A percentile compares a stretch with the other conserved stretches of the same genome.
Conservation (phyloP, 768 basidiomycete genomes). For the Lactifluus pinguis region DNA sequence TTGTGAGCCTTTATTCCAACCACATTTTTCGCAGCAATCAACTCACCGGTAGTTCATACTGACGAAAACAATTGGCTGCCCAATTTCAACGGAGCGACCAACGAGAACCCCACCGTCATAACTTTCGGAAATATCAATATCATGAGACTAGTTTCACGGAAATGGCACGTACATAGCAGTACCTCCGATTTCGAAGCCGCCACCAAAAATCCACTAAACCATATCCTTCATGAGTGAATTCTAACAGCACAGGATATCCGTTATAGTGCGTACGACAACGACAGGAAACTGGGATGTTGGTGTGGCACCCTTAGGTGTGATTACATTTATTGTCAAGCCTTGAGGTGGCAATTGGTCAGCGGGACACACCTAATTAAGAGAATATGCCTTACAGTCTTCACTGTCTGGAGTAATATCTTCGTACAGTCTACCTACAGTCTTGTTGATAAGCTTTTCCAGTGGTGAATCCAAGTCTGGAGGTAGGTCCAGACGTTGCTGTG, state of each 20-base stretch:
- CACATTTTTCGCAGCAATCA: neutral
- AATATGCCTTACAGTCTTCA: slow-evolving; percentile 21
- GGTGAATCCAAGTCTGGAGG: neutral
- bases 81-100: slow-evolving; percentile 20
- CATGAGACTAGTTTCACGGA: no score
- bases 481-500: slow-evolving; percentile 20
- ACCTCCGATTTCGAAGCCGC: slow-evolving; percentile 14
- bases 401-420: neutral
- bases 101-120: slow-evolving; percentile 22
- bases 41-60: slow-evolving; percentile 24
- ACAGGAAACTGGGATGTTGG: slow-evolving; percentile 19
- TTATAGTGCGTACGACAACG: slow-evolving; percentile 18
- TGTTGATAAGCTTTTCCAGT: neutral
- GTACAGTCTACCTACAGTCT: neutral
- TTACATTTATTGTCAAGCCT: slow-evolving; percentile 24
- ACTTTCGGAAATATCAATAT: neutral
- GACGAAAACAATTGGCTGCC: slow-evolving; percentile 22
- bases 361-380: neutral
- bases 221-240: neutral
- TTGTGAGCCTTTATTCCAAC: no score
- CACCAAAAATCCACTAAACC: slow-evolving; percentile 24
- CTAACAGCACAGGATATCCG: no score
- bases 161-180: slow-evolving; percentile 2
- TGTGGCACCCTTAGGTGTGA: slow-evolving; percentile 13
- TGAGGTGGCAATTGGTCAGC: no score